Conservation (phyloP, 352 stramenopile species). For the Phytopythium litorale region DNA sequence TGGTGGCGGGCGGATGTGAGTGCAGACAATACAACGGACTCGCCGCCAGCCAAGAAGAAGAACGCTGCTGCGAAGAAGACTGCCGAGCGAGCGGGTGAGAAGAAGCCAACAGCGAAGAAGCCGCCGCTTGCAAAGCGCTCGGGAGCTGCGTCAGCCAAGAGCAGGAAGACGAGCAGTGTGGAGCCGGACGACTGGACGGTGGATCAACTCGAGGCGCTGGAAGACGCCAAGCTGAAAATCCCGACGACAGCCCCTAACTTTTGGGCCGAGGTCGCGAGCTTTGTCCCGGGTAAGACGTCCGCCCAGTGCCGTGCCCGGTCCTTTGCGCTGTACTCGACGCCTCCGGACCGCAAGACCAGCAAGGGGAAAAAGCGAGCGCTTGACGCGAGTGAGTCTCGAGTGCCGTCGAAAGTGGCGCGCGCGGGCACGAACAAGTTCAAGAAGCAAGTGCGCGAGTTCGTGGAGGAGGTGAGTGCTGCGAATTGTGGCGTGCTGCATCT, state of each 20-base stretch:
- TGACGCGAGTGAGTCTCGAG: slow-evolving; percentile 2
- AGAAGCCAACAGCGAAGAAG: slow-evolving; percentile 12
- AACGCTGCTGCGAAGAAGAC: slow-evolving; percentile 7
- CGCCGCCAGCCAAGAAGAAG: slow-evolving; percentile 1
- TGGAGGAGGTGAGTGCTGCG: slow-evolving; percentile 30
- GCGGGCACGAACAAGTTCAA: slow-evolving; percentile 78
- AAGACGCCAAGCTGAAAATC: slow-evolving; percentile 54
- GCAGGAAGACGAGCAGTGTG: slow-evolving; percentile 14
- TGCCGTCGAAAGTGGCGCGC: slow-evolving; percentile 54
- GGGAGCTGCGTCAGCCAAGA: slow-evolving; percentile 5
- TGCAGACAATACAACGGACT: background rate
- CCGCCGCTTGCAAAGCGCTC: slow-evolving; percentile 7
- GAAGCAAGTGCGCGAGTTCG: slow-evolving; percentile 80
- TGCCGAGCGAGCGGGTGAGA: slow-evolving; percentile 8
- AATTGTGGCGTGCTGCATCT: background rate
- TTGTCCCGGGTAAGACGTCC: slow-evolving; percentile 54
- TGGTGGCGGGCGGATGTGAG: slow-evolving; percentile 43
- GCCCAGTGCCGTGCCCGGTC: slow-evolving; percentile 57
- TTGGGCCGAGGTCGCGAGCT: slow-evolving; percentile 48
- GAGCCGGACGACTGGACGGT: slow-evolving; percentile 41
- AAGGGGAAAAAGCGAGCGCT: slow-evolving; percentile 21
- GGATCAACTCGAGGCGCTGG: slow-evolving; percentile 44
- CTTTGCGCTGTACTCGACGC: slow-evolving; percentile 51
- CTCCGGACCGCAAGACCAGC: slow-evolving; percentile 27
- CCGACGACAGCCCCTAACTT: slow-evolving; percentile 61